Evolutionary conservation across 148 eudicot species (phyloP).

Genomic region (Fagopyrum esculentum): DNA sequence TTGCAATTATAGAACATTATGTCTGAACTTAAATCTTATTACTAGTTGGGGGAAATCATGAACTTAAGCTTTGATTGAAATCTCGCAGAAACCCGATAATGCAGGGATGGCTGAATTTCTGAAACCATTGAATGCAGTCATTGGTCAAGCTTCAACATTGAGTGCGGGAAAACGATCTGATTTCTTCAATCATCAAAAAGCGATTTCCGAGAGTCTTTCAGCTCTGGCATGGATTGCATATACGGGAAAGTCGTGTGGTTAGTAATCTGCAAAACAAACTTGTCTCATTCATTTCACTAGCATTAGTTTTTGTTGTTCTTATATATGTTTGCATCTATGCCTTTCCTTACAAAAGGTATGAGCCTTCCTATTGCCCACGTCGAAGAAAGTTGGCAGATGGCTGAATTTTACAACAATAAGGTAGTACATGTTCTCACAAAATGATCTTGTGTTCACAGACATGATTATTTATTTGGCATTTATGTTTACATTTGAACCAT

Average conservation of each 20-base stretch:
- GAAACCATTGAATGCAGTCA: conserved; percentile 70
- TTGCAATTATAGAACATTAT: background rate
- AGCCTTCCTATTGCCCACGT: conserved; percentile 97
- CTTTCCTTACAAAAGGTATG: conserved; percentile 49
- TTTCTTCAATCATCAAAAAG: conserved; percentile 72
- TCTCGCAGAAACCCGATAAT: conserved; percentile 83
- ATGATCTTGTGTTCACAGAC: background rate
- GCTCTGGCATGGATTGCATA: conserved; percentile 97
- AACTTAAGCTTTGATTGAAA: background rate
- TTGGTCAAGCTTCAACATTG: conserved; percentile 58
- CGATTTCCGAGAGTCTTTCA: conserved; percentile 75
- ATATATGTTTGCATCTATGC: background rate
- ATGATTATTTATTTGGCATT: no score
- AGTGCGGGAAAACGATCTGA: conserved; percentile 76
- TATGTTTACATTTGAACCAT: no score
- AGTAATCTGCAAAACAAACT: conserved; percentile 14
- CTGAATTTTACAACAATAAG: conserved; percentile 95
- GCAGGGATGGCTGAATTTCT: conserved; percentile 69
- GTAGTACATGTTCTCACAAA: conserved; percentile 24
- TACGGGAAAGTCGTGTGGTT: conserved; percentile 94
- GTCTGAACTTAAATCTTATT: no score
- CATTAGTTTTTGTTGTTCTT: background rate
- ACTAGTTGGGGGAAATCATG: no score
- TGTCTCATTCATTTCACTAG: background rate
- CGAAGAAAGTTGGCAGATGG: conserved; percentile 99